Evolutionary conservation across 2,329 filamentous ascomycete genomes (phyloP), one percentile per base, ranked within the genome.

Genomic region (Alternaria sp.): DNA sequence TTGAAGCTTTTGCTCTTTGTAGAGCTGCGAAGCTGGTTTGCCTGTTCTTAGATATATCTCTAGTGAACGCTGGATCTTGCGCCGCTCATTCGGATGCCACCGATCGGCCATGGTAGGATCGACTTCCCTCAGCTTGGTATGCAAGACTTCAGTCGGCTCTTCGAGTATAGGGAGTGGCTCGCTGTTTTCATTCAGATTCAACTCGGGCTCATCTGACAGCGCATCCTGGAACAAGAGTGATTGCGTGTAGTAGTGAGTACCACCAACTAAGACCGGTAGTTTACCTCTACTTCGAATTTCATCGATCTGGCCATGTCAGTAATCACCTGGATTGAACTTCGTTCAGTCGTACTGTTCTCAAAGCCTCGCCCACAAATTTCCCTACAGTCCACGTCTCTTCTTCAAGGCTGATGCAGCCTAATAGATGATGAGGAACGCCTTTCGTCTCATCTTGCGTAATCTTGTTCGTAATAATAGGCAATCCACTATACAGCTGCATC

Each of bases 381-480:
- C 90, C 88, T 9, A 97, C 91, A 5, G 89, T 89, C 94, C 95
- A 98, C 0, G 94, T 89, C 68, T 91, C 89, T 66, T 95, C 88
- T 40, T 91, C 85, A 3, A 96, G 83, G 6, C 87, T 85, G 59
- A 98, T 90, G 67, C 89, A 90, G 55, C 92, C 93, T 23, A 99
- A 86, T 4, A 99, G 83, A 79, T 99, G 95, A 77, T 99, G 96
- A 5, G 91, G 91, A 11, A 99, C 85, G 10, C 91, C 92, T 64
- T 90, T 87, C 73, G 89, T 90, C 77, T 98, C 95, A 19, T 89
- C 85, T 1, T 76, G 56, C 0, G 92, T 88, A 62, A 98, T 91
- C 78, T 98, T 97, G 80, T 99, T 99, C 25, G 96, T 99, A 71
- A 98, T 95, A 67, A 98, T 90, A 6, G 96, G 93, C 46, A 99